Evolutionary conservation across 331 rosid genomes (phyloP).

Genomic region (Rhamnella rubrinervis): DNA sequence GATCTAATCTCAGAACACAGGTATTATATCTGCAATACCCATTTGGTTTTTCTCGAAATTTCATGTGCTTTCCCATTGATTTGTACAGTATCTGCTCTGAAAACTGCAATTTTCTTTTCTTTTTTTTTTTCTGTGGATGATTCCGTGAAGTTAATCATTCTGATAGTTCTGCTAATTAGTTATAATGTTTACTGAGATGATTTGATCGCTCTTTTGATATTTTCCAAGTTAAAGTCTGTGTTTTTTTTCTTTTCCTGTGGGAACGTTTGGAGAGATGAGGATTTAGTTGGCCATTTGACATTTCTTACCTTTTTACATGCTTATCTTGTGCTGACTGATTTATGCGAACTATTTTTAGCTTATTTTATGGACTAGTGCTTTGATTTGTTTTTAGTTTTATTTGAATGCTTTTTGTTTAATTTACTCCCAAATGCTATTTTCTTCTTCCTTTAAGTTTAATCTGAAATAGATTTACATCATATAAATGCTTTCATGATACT

Average conservation of each 20-base stretch:
- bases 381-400: not conserved
- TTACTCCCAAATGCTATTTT: not conserved
- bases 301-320: not conserved
- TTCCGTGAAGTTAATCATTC: not conserved
- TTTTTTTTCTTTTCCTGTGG: not conserved
- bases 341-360: not conserved
- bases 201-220: not conserved
- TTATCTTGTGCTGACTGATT: not conserved
- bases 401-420: not conserved
- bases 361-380: not conserved
- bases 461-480: no score
- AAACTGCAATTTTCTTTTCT: not conserved
- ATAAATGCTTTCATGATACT: no score
- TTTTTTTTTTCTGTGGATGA: not conserved
- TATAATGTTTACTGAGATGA: not conserved
- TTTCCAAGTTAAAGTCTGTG: not conserved
- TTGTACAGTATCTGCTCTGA: not conserved
- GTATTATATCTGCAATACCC: slow-evolving; percentile 21
- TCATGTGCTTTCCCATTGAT: slow-evolving; percentile 8
- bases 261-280: slow-evolving; percentile 4
- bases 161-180: not conserved
- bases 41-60: not conserved
- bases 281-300: slow-evolving; percentile 3
- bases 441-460: no score
- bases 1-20: slow-evolving; percentile 37